Conservation (phyloP, 306 rosid genomes). For the Vigna angularis region DNA sequence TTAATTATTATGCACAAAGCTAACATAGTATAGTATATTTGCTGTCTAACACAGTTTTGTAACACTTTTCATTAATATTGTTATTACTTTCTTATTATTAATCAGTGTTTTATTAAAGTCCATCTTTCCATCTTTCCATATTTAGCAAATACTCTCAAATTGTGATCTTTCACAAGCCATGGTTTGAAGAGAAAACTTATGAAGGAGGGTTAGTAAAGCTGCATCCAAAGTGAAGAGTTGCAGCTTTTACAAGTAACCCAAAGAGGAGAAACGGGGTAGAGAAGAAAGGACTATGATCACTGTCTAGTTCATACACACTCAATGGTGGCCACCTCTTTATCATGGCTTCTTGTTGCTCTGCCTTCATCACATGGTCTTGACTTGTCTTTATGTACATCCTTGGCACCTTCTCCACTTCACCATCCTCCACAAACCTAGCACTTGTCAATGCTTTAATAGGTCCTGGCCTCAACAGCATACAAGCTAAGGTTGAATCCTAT, state of each 20-base stretch:
- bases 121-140: no score
- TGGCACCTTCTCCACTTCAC: constrained; percentile 59
- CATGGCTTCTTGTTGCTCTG: constrained; percentile 85
- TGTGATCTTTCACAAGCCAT: no score
- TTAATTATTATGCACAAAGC: no score
- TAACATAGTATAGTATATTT: no score
- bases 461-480: constrained; percentile 82
- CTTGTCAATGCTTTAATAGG: constrained; percentile 63
- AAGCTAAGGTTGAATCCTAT: constrained; percentile 84
- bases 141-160: no score
- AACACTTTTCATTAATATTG: no score
- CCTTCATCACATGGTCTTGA: constrained; percentile 73
- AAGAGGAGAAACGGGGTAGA: constrained; percentile 82
- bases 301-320: constrained; percentile 67
- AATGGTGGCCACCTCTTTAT: constrained; percentile 79
- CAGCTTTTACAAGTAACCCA: constrained; percentile 76
- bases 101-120: no score
- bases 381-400: constrained; percentile 71
- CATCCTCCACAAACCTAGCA: constrained; percentile 57
- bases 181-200: no score
- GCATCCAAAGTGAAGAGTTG: constrained; percentile 58
- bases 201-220: constrained; percentile 29
- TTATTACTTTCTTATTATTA: no score
- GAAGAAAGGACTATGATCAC: constrained; percentile 86
- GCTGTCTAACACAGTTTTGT: no score